Conservation (phyloP, 345 rosid genomes). For the Sisymbrium altissimum region DNA sequence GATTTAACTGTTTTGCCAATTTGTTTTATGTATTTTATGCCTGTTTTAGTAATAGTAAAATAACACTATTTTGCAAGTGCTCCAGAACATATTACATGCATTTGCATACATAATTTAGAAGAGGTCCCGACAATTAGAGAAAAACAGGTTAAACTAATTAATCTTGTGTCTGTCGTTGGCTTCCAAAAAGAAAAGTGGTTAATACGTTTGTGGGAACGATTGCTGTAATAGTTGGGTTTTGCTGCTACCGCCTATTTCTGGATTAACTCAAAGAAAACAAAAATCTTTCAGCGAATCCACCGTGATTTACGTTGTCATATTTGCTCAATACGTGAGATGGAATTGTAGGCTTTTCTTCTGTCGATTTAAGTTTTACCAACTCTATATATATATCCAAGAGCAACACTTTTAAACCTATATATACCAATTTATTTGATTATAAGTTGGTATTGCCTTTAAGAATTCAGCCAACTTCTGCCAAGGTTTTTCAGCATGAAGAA, state of each 20-base stretch:
- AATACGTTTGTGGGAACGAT: not conserved
- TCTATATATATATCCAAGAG: not conserved
- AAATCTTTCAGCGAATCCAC: not conserved
- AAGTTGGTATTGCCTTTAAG: constrained; percentile 12
- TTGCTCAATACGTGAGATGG: not conserved
- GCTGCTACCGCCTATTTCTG: constrained; percentile 7
- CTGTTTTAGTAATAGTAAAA: too few species aligned
- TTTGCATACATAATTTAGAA: too few species aligned
- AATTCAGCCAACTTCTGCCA: not conserved
- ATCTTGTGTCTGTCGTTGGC: not conserved
- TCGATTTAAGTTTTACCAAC: not conserved
- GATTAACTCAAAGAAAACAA: not conserved
- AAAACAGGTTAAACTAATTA: not conserved
- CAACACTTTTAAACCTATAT: not conserved
- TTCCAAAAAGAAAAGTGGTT: not conserved
- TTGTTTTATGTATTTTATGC: too few species aligned
- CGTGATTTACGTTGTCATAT: constrained; percentile 14
- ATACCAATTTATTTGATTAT: constrained; percentile 3
- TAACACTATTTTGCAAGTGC: too few species aligned
- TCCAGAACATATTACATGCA: too few species aligned
- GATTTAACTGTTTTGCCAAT: too few species aligned
- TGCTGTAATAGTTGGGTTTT: not conserved
- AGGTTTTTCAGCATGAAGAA: constrained; percentile 16
- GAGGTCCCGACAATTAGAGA: not conserved
- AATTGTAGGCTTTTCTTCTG: not conserved